phyloP scores from a whole-genome alignment of 257 asterid species.

The Penstemon davidsonii region DNA sequence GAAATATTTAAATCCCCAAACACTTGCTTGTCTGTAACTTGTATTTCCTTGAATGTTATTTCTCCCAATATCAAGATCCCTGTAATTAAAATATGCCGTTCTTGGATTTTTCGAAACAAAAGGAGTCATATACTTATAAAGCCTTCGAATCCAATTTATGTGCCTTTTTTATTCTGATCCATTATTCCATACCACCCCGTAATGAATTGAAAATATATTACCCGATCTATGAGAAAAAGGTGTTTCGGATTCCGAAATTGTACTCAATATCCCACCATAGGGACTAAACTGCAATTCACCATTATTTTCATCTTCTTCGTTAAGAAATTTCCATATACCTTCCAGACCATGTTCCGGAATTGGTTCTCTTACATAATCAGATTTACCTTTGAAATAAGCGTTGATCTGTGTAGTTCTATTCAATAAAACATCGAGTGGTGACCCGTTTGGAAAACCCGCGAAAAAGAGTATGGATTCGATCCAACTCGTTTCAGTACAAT shows the following conservation, averaged over 20 bases:
- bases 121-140: conserved; percentile 33
- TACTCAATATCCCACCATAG: conserved; percentile 36
- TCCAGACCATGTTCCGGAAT: conserved; percentile 34
- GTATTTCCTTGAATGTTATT: conserved; percentile 30
- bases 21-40: conserved; percentile 32
- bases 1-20: conserved; percentile 39
- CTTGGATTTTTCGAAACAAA: conserved; percentile 35
- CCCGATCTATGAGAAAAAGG: conserved; percentile 46
- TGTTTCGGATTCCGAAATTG: conserved; percentile 33
- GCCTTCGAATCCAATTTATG: conserved; percentile 28
- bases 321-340: conserved; percentile 38
- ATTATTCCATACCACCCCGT: conserved; percentile 13
- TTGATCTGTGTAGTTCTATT: background rate
- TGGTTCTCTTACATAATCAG: conserved; percentile 39
- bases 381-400: conserved; percentile 35
- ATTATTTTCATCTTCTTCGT: conserved; percentile 8
- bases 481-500: conserved; percentile 52
- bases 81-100: conserved; percentile 38
- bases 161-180: conserved; percentile 6
- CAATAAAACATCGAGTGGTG: conserved; percentile 26
- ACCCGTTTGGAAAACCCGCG: background rate
- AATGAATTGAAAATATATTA: conserved; percentile 35
- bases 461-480: conserved; percentile 36
- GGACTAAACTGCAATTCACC: conserved; percentile 33
- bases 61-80: conserved; percentile 43